Percentiles rank a stretch among this genome's conserved stretches.
Evolutionary conservation across 306 rosid species (phyloP).

Genomic region (Acmispon strigosus): DNA sequence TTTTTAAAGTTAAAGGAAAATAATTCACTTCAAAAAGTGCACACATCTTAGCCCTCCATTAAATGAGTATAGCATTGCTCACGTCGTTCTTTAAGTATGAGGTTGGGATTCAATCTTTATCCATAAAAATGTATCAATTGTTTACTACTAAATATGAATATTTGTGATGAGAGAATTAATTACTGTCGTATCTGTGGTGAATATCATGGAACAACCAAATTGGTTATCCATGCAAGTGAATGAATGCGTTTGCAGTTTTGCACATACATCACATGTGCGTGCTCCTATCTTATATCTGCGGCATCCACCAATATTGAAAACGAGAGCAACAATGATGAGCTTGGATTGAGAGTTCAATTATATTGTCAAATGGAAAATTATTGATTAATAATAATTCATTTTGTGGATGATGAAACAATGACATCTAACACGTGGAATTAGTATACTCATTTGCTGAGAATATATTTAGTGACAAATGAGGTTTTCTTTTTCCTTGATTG

Average conservation of each 20-base stretch:
- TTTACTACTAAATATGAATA: too few species aligned
- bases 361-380: neutral
- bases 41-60: constrained; percentile 10
- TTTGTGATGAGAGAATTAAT: too few species aligned
- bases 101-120: too few species aligned
- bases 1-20: neutral
- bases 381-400: neutral
- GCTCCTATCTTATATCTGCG: neutral
- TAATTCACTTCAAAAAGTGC: neutral
- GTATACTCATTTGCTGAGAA: neutral
- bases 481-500: too few species aligned
- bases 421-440: constrained; percentile 10
- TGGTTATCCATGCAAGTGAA: neutral
- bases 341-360: neutral
- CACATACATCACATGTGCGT: constrained; percentile 1
- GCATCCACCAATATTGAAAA: constrained; percentile 26
- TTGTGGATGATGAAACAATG: neutral
- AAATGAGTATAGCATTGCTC: too few species aligned
- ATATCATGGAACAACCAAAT: too few species aligned
- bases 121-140: too few species aligned
- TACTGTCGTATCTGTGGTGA: too few species aligned
- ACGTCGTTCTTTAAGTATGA: too few species aligned
- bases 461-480: neutral
- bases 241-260: constrained; percentile 24
- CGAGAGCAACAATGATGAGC: neutral